Evolutionary conservation across 495 filamentous ascomycete species (phyloP).

Genomic region (Penicillium parvum): DNA sequence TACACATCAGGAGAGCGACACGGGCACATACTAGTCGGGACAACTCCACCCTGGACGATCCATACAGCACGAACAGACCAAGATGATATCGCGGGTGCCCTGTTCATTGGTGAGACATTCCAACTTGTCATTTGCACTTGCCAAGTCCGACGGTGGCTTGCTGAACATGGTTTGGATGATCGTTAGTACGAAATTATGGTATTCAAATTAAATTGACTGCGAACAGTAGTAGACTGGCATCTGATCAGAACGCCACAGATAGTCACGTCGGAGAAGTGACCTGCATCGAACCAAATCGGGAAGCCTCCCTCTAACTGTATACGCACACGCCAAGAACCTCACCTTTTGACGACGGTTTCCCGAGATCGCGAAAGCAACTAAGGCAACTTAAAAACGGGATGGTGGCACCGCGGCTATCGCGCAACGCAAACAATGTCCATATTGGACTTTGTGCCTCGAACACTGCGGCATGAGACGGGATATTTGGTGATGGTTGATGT

Average conservation of each 20-base stretch:
- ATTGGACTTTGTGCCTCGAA: too few species aligned
- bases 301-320: background rate
- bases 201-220: too few species aligned
- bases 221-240: too few species aligned
- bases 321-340: background rate
- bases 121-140: slow-evolving; percentile 20
- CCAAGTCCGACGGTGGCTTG: slow-evolving; percentile 20
- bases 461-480: too few species aligned
- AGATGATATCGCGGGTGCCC: slow-evolving; percentile 12
- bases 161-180: slow-evolving; percentile 11
- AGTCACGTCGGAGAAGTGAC: too few species aligned
- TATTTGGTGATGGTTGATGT: too few species aligned
- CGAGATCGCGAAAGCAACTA: background rate
- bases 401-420: slow-evolving; percentile 15
- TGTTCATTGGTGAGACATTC: slow-evolving; percentile 16
- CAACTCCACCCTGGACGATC: slow-evolving; percentile 14
- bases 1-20: background rate
- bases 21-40: slow-evolving; percentile 3
- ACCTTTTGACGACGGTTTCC: background rate
- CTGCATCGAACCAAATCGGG: slow-evolving; percentile 9
- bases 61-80: slow-evolving; percentile 17
- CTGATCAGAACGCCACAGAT: too few species aligned
- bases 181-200: too few species aligned
- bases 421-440: slow-evolving; percentile 6
- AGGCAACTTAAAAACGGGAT: background rate